Evolutionary conservation across 75 land plant genomes (phyloP), one percentile per base, ranked within the genome.

Genomic region (Sequoia sempervirens): DNA sequence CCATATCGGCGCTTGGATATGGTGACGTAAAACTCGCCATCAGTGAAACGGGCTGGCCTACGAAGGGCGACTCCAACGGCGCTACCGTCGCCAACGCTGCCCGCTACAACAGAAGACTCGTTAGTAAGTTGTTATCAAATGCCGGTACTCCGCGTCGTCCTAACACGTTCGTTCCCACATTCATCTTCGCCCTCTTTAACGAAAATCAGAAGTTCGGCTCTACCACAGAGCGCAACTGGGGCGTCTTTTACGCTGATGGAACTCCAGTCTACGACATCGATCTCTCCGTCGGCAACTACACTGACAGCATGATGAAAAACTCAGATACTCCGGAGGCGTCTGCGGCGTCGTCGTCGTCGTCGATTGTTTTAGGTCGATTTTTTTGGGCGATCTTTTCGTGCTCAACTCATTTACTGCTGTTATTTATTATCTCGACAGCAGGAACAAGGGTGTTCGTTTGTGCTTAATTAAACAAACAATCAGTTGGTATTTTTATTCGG

Each of bases 261-360:
- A 84, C 88, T 26, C 93, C 95, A 37, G 94, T 92, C 26, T 95
- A 95, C 82, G 90, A 90, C 41, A 85, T 82, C 83, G 96, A 94
- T 0, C 28, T 94, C 61, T 30, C 89, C 84, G 83, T 84, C 38
- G 36, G 36, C 36, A 34, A 34, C 36, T 17, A 43, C 58, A 52
- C 38, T 38, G 41, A 78, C 3, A 80, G 80, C 72, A 52, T 1
- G 41, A 40, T 1, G 3, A 40, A 40, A 40, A 40, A 3, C 41
- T 40, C 41, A 40, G 36, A 34, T 34, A 34, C 36, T 34, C 36
- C 36, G 36, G 36, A 34, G 0, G 36, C 36, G 36, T 34, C 36
- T 34, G 36, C 36, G 36, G 36, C 36, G 0, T 34, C 36, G 36
- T 0, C 36, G 36, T 34, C 36, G 36, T 34, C 36, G 36, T 34